Evolutionary conservation across 73 alveolate species (phyloP).

Genomic region (Durusdinium trenchii): DNA sequence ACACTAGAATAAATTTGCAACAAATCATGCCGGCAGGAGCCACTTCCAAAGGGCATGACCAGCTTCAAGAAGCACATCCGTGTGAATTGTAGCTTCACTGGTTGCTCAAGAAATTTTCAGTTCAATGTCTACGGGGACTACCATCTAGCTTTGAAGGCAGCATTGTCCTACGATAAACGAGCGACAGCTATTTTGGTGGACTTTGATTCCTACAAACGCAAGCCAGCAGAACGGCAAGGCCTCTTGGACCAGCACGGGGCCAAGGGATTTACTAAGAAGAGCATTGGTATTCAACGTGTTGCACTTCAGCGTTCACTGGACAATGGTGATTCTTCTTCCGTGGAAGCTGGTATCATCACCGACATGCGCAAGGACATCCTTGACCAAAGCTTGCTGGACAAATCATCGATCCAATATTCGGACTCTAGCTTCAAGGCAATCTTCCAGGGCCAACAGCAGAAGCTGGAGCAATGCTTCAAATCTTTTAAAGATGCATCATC

Average conservation of each 20-base stretch:
- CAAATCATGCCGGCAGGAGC: not conserved
- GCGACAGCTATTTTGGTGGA: not conserved
- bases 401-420: not conserved
- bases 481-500: not conserved
- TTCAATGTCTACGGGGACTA: not conserved
- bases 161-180: not conserved
- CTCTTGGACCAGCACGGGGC: not conserved
- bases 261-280: not conserved
- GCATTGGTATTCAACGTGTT: not conserved
- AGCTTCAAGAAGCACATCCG: not conserved
- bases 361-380: not conserved
- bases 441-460: not conserved
- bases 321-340: not conserved
- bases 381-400: not conserved
- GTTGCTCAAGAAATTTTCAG: not conserved
- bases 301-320: not conserved
- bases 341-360: not conserved
- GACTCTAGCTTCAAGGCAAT: not conserved
- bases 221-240: not conserved
- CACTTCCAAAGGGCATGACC: not conserved
- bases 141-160: not conserved
- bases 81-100: not conserved
- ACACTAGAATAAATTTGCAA: not conserved
- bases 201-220: not conserved
- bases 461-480: conserved; percentile 6